phyloP scores from a whole-genome alignment of 2,329 filamentous ascomycete species.

The Fusarium phyllophilum region DNA sequence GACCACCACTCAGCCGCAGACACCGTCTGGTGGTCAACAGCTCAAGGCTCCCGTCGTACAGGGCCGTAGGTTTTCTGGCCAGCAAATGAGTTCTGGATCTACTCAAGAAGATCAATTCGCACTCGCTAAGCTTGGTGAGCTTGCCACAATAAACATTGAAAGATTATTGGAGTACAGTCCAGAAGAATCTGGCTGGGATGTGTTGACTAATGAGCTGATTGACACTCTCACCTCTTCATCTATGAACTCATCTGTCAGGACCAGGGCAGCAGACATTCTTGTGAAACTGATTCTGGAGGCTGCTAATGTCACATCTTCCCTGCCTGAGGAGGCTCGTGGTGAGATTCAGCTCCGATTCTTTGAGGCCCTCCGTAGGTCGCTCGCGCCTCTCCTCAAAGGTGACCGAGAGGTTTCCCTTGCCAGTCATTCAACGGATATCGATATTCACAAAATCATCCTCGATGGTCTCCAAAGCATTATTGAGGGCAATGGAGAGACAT shows the following conservation, averaged over 20 bases:
- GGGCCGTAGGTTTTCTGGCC: constrained; percentile 58
- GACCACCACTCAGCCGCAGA: constrained; percentile 18
- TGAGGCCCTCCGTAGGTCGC: constrained; percentile 70
- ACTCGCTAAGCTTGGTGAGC: constrained; percentile 76
- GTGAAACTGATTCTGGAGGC: constrained; percentile 67
- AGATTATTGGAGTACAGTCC: constrained; percentile 76
- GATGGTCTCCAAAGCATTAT: constrained; percentile 84
- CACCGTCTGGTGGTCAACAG: constrained; percentile 39
- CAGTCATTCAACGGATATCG: constrained; percentile 72
- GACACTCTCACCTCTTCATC: constrained; percentile 58
- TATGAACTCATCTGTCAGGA: constrained; percentile 63
- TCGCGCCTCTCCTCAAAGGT: constrained; percentile 63
- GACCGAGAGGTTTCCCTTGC: constrained; percentile 65
- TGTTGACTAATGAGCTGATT: constrained; percentile 68
- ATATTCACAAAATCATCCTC: constrained; percentile 82
- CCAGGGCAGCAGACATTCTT: constrained; percentile 72
- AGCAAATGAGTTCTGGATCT: constrained; percentile 56
- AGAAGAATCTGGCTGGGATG: constrained; percentile 78
- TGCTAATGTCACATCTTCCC: constrained; percentile 63
- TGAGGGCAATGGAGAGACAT: constrained; percentile 86
- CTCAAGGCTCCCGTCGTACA: constrained; percentile 53
- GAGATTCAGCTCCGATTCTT: constrained; percentile 79
- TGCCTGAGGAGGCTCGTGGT: constrained; percentile 62
- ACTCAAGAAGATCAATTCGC: constrained; percentile 74
- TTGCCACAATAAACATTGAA: constrained; percentile 78